A percentile compares a stretch with the other conserved stretches of the same genome.
These are phyloP conservation scores for Pythium brachiatum DNA, from an alignment of 352 stramenopile genomes.

Conservation along the genomic window DNA sequence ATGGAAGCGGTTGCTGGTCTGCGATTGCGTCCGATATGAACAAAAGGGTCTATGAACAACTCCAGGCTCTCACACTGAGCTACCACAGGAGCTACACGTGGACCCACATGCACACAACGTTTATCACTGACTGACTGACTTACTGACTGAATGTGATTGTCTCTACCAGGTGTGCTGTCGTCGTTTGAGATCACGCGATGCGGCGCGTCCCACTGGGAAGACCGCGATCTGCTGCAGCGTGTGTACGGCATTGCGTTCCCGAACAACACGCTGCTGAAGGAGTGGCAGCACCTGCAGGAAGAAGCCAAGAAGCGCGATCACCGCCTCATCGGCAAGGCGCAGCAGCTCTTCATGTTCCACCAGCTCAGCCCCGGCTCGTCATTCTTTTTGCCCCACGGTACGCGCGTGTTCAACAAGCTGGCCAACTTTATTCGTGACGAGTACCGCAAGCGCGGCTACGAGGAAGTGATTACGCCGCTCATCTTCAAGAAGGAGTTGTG, in stretches of 20 bases:
- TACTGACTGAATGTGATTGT: background rate
- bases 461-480: conserved; percentile 96
- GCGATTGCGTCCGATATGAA: conserved; percentile 46
- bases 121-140: background rate
- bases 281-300: conserved; percentile 88
- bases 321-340: conserved; percentile 90
- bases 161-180: conserved; percentile 72
- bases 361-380: conserved; percentile 94
- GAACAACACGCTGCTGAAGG: conserved; percentile 81
- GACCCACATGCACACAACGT: conserved; percentile 42
- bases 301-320: conserved; percentile 97
- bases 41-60: conserved; percentile 45
- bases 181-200: conserved; percentile 95
- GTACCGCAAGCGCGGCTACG: conserved; percentile 91
- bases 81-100: conserved; percentile 72
- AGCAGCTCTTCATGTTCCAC: conserved; percentile 97
- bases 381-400: conserved; percentile 98
- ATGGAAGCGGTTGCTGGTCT: background rate
- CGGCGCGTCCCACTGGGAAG: conserved; percentile 91
- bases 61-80: conserved; percentile 74
- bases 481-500: conserved; percentile 98
- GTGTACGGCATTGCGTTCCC: conserved; percentile 98
- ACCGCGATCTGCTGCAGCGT: conserved; percentile 91
- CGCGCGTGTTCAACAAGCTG: conserved; percentile 98
- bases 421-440: conserved; percentile 76